Percentiles rank a stretch among this genome's conserved stretches.
Conservation (phyloP, 2,329 filamentous ascomycete genomes). For the Diaporthe caulivora region DNA sequence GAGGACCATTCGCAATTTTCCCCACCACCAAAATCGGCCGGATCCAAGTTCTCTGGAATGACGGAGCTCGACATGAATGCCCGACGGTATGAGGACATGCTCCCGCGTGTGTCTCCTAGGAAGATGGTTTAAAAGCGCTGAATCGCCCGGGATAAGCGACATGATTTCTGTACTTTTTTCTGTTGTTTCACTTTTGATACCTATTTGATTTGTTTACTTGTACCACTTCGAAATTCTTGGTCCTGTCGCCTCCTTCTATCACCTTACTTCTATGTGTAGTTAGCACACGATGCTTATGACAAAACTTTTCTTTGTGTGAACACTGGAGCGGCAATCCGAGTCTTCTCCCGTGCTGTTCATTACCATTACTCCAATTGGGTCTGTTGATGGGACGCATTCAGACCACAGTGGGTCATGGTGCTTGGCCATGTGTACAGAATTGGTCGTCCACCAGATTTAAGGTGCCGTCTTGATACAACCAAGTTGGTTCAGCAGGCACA, state of each 20-base stretch:
- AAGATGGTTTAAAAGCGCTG: constrained; percentile 47
- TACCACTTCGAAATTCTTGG: constrained; percentile 15
- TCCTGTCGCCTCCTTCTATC: constrained; percentile 15
- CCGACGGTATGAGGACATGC: constrained; percentile 70
- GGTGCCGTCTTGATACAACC: background rate
- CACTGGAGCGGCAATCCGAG: constrained; percentile 1
- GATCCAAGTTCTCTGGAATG: constrained; percentile 40
- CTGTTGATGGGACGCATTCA: background rate
- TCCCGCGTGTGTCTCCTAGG: constrained; percentile 63
- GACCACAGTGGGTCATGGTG: background rate
- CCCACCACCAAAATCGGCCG: constrained; percentile 43
- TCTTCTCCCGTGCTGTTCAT: background rate
- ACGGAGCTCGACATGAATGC: constrained; percentile 64
- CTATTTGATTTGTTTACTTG: constrained; percentile 32
- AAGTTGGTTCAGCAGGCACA: constrained; percentile 9
- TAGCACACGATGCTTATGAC: constrained; percentile 36
- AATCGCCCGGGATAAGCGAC: constrained; percentile 12
- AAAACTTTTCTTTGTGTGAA: constrained; percentile 8
- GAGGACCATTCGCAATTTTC: constrained; percentile 54
- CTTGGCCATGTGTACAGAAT: background rate
- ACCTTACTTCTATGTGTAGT: constrained; percentile 33
- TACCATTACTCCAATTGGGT: background rate
- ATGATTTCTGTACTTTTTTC: constrained; percentile 4
- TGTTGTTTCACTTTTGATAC: constrained; percentile 24
- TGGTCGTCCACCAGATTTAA: background rate